Conservation (phyloP, 768 basidiomycete genomes). For the Lactifluus pinguis region DNA sequence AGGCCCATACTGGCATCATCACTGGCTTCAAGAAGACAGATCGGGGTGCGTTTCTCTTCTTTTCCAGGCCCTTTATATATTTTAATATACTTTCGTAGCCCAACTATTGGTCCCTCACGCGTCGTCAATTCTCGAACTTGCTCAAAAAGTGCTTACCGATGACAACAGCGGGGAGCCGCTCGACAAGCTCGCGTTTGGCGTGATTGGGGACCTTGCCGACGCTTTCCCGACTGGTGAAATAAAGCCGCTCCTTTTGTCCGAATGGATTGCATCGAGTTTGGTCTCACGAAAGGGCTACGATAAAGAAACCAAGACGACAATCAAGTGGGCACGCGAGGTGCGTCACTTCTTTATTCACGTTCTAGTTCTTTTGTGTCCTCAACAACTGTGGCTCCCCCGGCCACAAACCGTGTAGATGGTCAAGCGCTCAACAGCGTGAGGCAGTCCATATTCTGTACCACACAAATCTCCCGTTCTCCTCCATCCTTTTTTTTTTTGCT, state of each 20-base stretch:
- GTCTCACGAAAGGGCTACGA: constrained; percentile 66
- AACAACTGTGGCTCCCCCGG: background rate
- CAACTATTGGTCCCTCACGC: constrained; percentile 61
- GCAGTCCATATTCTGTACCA: background rate
- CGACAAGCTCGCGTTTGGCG: constrained; percentile 67
- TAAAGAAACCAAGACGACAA: constrained; percentile 74
- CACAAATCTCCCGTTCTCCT: background rate
- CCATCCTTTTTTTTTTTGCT: background rate
- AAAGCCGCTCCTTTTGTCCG: constrained; percentile 65
- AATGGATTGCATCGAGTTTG: constrained; percentile 72
- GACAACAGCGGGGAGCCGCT: constrained; percentile 80
- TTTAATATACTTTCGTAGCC: constrained; percentile 24
- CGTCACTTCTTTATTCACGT: constrained; percentile 20
- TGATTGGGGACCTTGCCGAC: constrained; percentile 90
- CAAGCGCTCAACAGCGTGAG: constrained; percentile 53
- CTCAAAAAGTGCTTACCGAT: constrained; percentile 65
- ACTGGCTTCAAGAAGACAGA: constrained; percentile 81
- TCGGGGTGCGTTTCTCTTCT: constrained; percentile 41
- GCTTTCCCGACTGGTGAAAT: constrained; percentile 75
- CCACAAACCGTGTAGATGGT: constrained; percentile 45
- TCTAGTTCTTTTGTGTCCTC: background rate
- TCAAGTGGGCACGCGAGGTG: constrained; percentile 93
- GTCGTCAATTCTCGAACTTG: constrained; percentile 66
- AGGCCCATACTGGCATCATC: constrained; percentile 94
- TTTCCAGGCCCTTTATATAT: background rate